A percentile compares a stretch with the other conserved stretches of the same genome.
phyloP scores from a whole-genome alignment of 441 rosid species.

The Corymbia citriodora region DNA sequence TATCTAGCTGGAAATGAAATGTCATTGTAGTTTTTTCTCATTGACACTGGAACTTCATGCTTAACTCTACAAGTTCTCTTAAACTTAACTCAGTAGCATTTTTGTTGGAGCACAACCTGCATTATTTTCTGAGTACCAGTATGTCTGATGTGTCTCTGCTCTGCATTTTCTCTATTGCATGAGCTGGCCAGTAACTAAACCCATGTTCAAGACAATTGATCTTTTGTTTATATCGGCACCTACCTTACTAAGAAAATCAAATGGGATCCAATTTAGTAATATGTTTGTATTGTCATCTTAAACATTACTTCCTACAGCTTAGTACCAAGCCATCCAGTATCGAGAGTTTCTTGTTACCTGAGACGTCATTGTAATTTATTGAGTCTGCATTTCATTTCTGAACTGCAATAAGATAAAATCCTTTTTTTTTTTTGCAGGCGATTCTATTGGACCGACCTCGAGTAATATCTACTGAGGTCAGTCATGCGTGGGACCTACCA shows the following conservation, averaged over 20 bases:
- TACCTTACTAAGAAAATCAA: not conserved
- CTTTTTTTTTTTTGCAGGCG: slow-evolving; percentile 33
- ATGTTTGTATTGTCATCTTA: not conserved
- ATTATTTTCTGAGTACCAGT: not conserved
- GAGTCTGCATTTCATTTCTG: not conserved
- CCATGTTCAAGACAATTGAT: not conserved
- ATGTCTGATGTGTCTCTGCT: not conserved
- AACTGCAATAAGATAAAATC: not conserved
- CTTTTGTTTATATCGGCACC: not conserved
- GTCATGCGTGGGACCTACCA: slow-evolving; percentile 86
- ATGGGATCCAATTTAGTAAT: not conserved
- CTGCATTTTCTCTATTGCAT: not conserved
- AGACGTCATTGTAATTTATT: not conserved
- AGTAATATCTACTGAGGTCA: slow-evolving; percentile 59
- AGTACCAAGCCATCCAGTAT: not conserved
- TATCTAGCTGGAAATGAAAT: not conserved
- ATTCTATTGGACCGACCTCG: slow-evolving; percentile 72
- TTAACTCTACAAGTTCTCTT: not conserved
- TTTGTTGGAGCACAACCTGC: not conserved
- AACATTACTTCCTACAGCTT: not conserved
- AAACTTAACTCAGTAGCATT: not conserved
- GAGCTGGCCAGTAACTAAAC: not conserved
- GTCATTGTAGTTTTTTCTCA: not conserved
- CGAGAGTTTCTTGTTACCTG: not conserved
- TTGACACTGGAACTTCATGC: not conserved